Evolutionary conservation across 176 grass and related monocot species (phyloP).

Genomic region (Eleusine indica): DNA sequence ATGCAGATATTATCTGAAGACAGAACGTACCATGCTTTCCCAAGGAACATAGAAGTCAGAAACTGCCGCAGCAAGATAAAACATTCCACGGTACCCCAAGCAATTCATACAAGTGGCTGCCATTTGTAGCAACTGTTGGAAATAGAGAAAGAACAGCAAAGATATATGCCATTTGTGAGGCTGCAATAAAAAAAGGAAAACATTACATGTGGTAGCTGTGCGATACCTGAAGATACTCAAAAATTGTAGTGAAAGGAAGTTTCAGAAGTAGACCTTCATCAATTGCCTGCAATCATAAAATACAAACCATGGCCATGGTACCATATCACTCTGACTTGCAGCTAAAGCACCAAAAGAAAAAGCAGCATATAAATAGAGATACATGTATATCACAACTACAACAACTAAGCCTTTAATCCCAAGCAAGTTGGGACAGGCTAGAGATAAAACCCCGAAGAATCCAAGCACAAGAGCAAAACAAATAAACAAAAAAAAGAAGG

Average conservation of each 20-base stretch:
- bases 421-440: too few species aligned
- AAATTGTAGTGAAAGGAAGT: constrained; percentile 91
- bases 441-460: too few species aligned
- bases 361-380: background rate
- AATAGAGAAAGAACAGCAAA: constrained; percentile 23
- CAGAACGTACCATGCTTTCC: constrained; percentile 79
- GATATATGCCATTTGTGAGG: background rate
- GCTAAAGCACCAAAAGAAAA: constrained; percentile 9
- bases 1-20: background rate
- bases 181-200: background rate
- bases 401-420: too few species aligned
- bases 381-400: too few species aligned
- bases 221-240: constrained; percentile 95
- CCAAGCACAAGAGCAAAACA: too few species aligned
- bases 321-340: constrained; percentile 15
- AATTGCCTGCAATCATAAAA: constrained; percentile 59
- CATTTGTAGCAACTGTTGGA: constrained; percentile 72
- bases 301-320: constrained; percentile 19
- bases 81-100: constrained; percentile 62
- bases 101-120: constrained; percentile 65
- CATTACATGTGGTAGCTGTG: background rate
- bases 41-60: constrained; percentile 98
- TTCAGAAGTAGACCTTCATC: constrained; percentile 81
- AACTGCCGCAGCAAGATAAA: constrained; percentile 86
- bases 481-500: too few species aligned